A percentile compares a stretch with the other conserved stretches of the same genome.
These are phyloP conservation scores for Penicillium turbatum DNA, from an alignment of 495 filamentous ascomycete genomes.

Conservation along the genomic window DNA sequence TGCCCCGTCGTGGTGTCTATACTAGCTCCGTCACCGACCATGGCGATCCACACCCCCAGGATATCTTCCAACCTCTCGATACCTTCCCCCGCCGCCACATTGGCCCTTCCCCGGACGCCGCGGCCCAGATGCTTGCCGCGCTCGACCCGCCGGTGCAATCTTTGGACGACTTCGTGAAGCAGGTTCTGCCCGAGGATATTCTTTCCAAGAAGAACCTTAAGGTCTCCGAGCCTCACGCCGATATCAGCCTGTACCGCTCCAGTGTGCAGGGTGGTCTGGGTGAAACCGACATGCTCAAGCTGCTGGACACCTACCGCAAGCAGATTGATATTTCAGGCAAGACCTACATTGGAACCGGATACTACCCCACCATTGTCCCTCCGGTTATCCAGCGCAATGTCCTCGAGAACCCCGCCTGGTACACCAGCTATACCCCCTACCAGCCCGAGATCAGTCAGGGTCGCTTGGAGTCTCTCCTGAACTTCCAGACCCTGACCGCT, in stretches of 20 bases:
- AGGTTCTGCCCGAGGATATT: conserved; percentile 82
- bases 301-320: conserved; percentile 58
- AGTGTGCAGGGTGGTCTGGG: conserved; percentile 53
- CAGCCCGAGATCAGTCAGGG: conserved; percentile 98
- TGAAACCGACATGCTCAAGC: conserved; percentile 64
- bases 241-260: conserved; percentile 39
- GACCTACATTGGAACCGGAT: conserved; percentile 79
- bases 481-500: conserved; percentile 93
- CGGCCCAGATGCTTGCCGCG: conserved; percentile 72
- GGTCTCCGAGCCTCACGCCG: conserved; percentile 34
- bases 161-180: conserved; percentile 82
- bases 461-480: conserved; percentile 85
- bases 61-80: conserved; percentile 49
- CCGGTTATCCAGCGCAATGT: conserved; percentile 94
- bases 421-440: conserved; percentile 98
- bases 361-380: conserved; percentile 80
- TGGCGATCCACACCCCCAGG: conserved; percentile 41
- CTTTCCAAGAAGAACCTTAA: conserved; percentile 61
- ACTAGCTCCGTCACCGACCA: conserved; percentile 41
- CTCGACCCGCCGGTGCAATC: conserved; percentile 70
- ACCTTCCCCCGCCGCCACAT: conserved; percentile 89
- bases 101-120: conserved; percentile 72
- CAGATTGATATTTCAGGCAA: conserved; percentile 56
- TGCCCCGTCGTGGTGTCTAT: conserved; percentile 36
- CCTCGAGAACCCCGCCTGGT: conserved; percentile 93